Evolutionary conservation across 2,329 filamentous ascomycete genomes (phyloP).

Genomic region (Ophiostoma piceae): DNA sequence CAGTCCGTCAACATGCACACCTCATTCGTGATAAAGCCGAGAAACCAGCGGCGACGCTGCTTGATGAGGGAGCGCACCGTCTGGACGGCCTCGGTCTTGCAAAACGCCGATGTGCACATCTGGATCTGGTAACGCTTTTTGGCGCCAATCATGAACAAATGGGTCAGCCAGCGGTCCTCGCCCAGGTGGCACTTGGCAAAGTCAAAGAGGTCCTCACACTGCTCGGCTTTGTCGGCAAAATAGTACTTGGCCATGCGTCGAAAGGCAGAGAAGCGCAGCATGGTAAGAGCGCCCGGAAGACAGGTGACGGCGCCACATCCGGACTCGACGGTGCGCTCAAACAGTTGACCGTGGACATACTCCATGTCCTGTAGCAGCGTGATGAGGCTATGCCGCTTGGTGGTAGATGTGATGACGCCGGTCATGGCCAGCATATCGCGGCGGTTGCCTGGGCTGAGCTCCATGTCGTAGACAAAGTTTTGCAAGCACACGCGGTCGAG

Average conservation of each 20-base stretch:
- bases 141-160: constrained; percentile 97
- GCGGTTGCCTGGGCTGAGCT: constrained; percentile 86
- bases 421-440: constrained; percentile 97
- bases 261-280: constrained; percentile 93
- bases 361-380: constrained; percentile 97
- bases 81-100: constrained; percentile 96
- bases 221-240: constrained; percentile 93
- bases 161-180: constrained; percentile 93
- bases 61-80: constrained; percentile 81
- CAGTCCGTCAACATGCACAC: constrained; percentile 96
- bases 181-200: constrained; percentile 93
- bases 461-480: constrained; percentile 99
- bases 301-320: constrained; percentile 92
- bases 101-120: constrained; percentile 96
- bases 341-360: constrained; percentile 93
- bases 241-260: constrained; percentile 97
- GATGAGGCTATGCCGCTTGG: constrained; percentile 78
- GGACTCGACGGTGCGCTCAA: constrained; percentile 92
- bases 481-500: constrained; percentile 86
- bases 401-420: constrained; percentile 92
- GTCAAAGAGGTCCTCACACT: constrained; percentile 93
- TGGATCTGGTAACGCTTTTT: constrained; percentile 92
- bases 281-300: constrained; percentile 88
- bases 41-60: constrained; percentile 92
- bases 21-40: constrained; percentile 96